Base-by-base conservation (phyloP, 2,329 filamentous ascomycete species). In the Cytospora schulzeri region DNA sequence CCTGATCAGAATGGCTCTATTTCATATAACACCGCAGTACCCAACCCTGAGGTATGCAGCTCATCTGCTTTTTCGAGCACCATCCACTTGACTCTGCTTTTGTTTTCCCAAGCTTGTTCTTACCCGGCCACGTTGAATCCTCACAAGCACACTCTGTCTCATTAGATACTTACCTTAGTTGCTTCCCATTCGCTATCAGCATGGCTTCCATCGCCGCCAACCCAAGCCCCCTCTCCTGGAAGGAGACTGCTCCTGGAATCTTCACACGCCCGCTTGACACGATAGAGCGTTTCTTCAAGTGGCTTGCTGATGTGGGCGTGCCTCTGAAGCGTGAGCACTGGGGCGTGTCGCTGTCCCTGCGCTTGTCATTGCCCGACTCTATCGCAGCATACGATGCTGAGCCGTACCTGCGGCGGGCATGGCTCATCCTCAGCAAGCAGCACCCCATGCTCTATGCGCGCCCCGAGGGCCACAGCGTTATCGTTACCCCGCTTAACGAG, bases 221-320 rank as follows among this genome's bases (percentile, higher is more conserved):
- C 19, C 38, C 41, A 6, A 51, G 19, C 15, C 3, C 28, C 6
- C 57, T 58, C 14, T n/a, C 41, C 19, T 58, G 57, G 57, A 58
- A 51, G 7, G 28, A 58, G 19, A 58, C 57, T 11, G 14, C 28
- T 1, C 41, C 57, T 33, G 57, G 41, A 12, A 58, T n/a, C n/a
- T 58, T 58, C 14, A 58, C 41, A 24, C 48, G 57, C 5, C 57
- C 57, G 12, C 57, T 58, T 5, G 57, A 58, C 26, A 58, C 57
- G 2, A 58, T 58, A 4, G 57, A 58, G 57, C 15, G 26, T 12
- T 58, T 58, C n/a, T 58, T 58, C 57, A 58, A 58, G n/a, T 58
- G 57, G 57, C 41, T 58, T 45, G 26, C 41, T 15, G 41, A 58
- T 24, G 28, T 51, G 28, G 57, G 57, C 1, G 28, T 26, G n/a